These are phyloP conservation scores for Lepidium campestre DNA, from an alignment of 441 rosid genomes.

Conservation along the genomic window DNA sequence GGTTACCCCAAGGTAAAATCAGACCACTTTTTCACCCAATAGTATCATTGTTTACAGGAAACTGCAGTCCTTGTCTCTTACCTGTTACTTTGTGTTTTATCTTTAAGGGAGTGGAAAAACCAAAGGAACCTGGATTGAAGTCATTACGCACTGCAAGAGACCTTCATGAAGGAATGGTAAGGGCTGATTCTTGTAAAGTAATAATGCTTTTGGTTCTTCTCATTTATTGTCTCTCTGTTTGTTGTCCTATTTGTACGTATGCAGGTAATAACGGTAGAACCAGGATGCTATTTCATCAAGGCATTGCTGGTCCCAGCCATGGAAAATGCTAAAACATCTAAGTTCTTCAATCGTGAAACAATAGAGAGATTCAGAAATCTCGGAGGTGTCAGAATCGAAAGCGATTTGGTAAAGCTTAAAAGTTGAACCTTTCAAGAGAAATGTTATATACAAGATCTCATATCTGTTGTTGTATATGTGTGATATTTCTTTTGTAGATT, in stretches of 20 bases:
- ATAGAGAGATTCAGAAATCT: slow-evolving; percentile 57
- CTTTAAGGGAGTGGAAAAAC: slow-evolving; percentile 65
- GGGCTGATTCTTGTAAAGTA: not conserved
- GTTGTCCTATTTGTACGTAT: slow-evolving; percentile 13
- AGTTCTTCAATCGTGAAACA: slow-evolving; percentile 57
- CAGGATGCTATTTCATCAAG: slow-evolving; percentile 91
- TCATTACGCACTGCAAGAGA: slow-evolving; percentile 71
- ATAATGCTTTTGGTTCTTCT: not conserved
- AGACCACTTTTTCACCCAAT: not conserved
- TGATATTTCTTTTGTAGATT: slow-evolving; percentile 31
- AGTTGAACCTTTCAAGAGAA: not conserved
- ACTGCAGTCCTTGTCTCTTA: not conserved
- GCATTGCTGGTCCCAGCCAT: slow-evolving; percentile 72
- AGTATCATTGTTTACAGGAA: not conserved
- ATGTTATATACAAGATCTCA: not conserved
- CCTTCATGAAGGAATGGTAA: slow-evolving; percentile 84
- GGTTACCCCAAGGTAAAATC: slow-evolving; percentile 65
- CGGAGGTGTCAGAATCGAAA: slow-evolving; percentile 96
- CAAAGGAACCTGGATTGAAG: slow-evolving; percentile 70
- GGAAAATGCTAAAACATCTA: slow-evolving; percentile 43
- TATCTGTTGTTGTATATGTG: not conserved
- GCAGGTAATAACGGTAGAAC: slow-evolving; percentile 96
- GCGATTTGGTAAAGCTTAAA: slow-evolving; percentile 63
- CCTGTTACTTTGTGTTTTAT: not conserved
- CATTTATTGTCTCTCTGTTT: not conserved